Base-by-base conservation (phyloP, 2,329 filamentous ascomycete species). In the Exophiala phaeomuriformis region DNA sequence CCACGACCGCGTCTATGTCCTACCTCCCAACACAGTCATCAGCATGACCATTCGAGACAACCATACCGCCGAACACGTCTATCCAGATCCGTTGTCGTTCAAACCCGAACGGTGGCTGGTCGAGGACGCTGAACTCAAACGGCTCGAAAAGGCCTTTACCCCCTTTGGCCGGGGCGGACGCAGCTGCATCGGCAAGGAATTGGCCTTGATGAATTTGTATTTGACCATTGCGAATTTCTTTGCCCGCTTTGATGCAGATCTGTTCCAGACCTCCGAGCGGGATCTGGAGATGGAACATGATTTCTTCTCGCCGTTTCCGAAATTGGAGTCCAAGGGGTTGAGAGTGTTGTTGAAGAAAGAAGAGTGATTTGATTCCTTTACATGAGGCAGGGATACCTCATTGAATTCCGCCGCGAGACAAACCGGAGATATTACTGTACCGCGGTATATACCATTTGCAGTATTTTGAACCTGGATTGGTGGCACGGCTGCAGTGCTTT, bases 21-120 rank as follows among this genome's bases (percentile, higher is more conserved):
- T 64, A 7, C 61, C 62, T 10, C 52, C 59, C 0, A 55, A 58
- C 8, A 61, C 60, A 10, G 54, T 61, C 29, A 55, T 62, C 39
- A 61, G 60, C 53, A 64, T 64, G 62, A 42, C 47, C 4, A 60
- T 58, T 39, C 53, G 51, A n/a, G 55, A 52, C 49, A 56, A 61
- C 12, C 60, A 60, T 39, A 54, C 53, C 29, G 51, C 56, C 37
- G 49, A 49, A 31, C 4, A 32, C 5, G 44, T 59, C 10, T 62
- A 70, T 65, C 75, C 75, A 1, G 75, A 78, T 45, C 73, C 73
- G 1, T 67, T 73, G 0, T 45, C 47, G 3, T 66, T 64, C 58
- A 60, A 61, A 28, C 64, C 64, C 8, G 63, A 63, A 35, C 58
- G 64, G 12, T 66, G 63, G 62, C 54, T 65, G 4, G 55, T 53